Base-by-base conservation (phyloP, 2,329 filamentous ascomycete species). In the Microdochium trichocladiopsis region DNA sequence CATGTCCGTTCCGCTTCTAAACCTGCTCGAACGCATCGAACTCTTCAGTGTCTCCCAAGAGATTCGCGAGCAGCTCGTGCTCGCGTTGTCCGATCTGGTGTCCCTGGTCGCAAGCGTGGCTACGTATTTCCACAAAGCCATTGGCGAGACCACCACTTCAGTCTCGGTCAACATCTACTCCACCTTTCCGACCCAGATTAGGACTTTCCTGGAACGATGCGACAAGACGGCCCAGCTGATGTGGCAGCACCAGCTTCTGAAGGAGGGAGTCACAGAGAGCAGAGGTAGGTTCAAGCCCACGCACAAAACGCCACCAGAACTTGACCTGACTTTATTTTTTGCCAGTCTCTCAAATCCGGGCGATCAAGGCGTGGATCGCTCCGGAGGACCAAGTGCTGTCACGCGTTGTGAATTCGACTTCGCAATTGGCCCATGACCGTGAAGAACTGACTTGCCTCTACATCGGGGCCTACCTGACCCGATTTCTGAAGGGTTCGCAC, bases 191-290 rank as follows among this genome's bases (percentile, higher is more conserved):
- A 25, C 18, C 2, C 51, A 57, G 49, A 60, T 61, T 53, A 55
- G 56, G 50, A 52, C 54, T 6, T 61, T 60, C 43, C 31, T 50
- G 2, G 57, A 57, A 16, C 53, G 59, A 1, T 60, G 58, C 43
- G 55, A 59, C 25, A 55, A 54, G 49, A 57, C 55, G 2, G 52
- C 55, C 28, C 53, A 59, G 47, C 47, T 53, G n/a, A 60, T 61
- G 53, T 61, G 59, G 59, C 45, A 60, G 24, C 65, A 71, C 37
- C 68, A 70, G 60, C 58, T 72, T 2, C 28, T 60, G 22, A 59
- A 60, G 25, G 66, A 69, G 24, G 61, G 61, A 22, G 50, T 66
- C 18, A 63, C 68, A 45, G 60, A 59, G 16, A 60, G 61, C 12
- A 60, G 56, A 57, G 62, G 68, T 68, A 57, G 48, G 45, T 37